phyloP scores from a whole-genome alignment of 129 eudicot species.

The Pulicaria dysenterica region DNA sequence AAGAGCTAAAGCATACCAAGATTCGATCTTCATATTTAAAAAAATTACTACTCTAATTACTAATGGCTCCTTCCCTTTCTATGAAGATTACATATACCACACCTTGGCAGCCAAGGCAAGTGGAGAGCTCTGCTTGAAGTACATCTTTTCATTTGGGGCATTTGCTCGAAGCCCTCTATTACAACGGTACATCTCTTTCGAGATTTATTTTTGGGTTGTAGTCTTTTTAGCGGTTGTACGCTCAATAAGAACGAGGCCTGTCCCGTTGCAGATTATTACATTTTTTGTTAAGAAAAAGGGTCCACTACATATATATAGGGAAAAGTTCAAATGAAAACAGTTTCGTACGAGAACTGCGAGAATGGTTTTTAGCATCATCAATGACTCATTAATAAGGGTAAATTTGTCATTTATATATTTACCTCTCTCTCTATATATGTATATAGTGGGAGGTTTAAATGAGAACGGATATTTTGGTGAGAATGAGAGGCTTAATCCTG shows the following conservation, averaged over 20 bases:
- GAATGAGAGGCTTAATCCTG: no score
- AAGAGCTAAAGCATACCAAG: constrained; percentile 9
- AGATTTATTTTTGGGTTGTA: no score
- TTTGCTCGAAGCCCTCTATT: constrained; percentile 80
- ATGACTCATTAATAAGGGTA: no score
- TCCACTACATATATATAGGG: background rate
- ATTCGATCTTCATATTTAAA: background rate
- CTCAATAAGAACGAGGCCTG: no score
- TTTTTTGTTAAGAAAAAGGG: background rate
- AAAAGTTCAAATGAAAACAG: background rate
- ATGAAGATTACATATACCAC: constrained; percentile 87
- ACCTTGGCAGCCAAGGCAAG: constrained; percentile 95
- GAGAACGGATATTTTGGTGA: no score
- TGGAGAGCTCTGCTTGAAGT: constrained; percentile 88
- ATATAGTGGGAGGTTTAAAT: no score
- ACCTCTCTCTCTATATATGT: no score
- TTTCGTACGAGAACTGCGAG: no score
- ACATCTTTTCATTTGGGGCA: constrained; percentile 92
- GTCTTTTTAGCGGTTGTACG: no score
- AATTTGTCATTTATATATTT: no score
- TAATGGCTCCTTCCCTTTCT: constrained; percentile 10
- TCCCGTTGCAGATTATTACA: background rate
- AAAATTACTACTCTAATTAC: constrained; percentile 8
- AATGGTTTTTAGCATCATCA: no score
- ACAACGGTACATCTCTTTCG: constrained; percentile 64